A percentile compares a stretch with the other conserved stretches of the same genome.
Evolutionary conservation across 176 grass and related monocot species (phyloP).

Genomic region (Oryza meyeriana): DNA sequence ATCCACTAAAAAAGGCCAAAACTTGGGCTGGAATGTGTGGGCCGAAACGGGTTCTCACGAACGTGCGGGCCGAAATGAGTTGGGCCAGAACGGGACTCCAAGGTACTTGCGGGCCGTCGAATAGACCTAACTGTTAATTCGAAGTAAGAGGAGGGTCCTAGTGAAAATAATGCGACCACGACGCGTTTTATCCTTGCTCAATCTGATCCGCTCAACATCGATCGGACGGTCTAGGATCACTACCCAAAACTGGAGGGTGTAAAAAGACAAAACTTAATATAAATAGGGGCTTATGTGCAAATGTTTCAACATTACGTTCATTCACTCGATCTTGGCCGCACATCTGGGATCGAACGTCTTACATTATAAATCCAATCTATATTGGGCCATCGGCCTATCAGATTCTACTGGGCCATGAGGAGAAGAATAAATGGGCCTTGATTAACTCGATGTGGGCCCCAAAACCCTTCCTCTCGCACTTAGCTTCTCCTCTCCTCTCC

Average conservation of each 20-base stretch:
- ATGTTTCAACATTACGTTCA: background rate
- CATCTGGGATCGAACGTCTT: no score
- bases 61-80: no score
- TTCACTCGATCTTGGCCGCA: background rate
- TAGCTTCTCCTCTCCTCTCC: background rate
- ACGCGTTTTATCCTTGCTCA: no score
- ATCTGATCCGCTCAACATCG: no score
- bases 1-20: no score
- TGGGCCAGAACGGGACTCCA: no score
- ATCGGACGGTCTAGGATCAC: no score
- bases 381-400: background rate
- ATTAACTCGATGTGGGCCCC: constrained; percentile 1
- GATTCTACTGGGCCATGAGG: background rate
- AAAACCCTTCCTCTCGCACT: background rate
- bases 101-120: no score
- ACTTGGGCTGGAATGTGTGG: no score
- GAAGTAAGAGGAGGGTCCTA: background rate
- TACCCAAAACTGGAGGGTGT: no score
- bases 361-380: background rate
- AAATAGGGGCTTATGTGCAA: background rate
- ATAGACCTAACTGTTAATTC: background rate
- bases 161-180: background rate
- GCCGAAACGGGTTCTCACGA: no score
- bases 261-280: no score
- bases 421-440: background rate